These are phyloP conservation scores for Fusarium udum DNA, from an alignment of 2,329 filamentous ascomycete species.

Conservation along the genomic window DNA sequence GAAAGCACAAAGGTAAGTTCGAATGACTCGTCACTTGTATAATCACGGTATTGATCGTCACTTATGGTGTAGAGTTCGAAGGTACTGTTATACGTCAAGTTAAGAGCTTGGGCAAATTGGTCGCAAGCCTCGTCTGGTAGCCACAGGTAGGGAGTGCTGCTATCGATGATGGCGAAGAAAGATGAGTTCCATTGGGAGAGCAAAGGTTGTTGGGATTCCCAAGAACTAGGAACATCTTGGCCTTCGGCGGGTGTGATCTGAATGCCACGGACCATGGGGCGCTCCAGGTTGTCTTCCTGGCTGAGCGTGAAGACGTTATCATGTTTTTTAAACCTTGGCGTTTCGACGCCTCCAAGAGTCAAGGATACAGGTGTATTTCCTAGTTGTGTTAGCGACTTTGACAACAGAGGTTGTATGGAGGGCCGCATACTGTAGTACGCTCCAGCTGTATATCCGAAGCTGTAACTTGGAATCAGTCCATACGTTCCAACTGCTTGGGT, in stretches of 20 bases:
- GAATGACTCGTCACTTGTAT: constrained; percentile 54
- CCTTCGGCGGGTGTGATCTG: constrained; percentile 50
- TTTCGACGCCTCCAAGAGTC: constrained; percentile 76
- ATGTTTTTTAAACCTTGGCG: constrained; percentile 68
- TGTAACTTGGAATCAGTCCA: constrained; percentile 73
- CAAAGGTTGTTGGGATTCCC: constrained; percentile 50
- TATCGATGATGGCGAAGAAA: constrained; percentile 67
- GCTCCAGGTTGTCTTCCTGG: constrained; percentile 63
- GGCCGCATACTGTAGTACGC: constrained; percentile 71
- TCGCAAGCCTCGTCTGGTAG: constrained; percentile 69
- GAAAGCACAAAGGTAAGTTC: constrained; percentile 67
- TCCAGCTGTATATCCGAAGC: constrained; percentile 80
- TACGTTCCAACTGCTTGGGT: constrained; percentile 67
- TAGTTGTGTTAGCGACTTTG: constrained; percentile 30
- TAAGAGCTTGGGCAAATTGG: constrained; percentile 70
- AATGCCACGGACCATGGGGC: constrained; percentile 69
- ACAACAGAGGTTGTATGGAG: not conserved
- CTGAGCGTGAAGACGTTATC: constrained; percentile 67
- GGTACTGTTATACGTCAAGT: constrained; percentile 70
- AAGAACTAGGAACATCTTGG: constrained; percentile 47
- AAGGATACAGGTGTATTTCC: constrained; percentile 62
- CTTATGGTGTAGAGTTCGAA: constrained; percentile 73
- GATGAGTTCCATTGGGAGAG: constrained; percentile 59
- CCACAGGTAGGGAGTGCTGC: constrained; percentile 71
- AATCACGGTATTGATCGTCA: constrained; percentile 63